phyloP scores from a whole-genome alignment of 176 grass and related monocot species.

The Cenchrus americanus region DNA sequence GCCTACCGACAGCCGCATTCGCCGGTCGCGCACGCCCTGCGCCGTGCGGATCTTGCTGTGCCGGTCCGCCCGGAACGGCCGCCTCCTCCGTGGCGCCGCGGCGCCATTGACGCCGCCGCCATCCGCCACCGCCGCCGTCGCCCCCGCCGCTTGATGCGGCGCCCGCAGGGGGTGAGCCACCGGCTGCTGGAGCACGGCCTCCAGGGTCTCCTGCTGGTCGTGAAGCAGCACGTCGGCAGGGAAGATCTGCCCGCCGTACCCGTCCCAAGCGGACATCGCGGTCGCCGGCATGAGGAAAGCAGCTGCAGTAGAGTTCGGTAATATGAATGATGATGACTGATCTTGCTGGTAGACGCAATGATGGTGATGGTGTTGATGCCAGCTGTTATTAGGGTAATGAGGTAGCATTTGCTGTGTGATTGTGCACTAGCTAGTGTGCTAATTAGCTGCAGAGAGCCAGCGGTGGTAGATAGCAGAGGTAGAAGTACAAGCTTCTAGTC shows the following conservation, averaged over 20 bases:
- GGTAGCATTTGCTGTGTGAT: not conserved
- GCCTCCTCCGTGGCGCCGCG: constrained; percentile 44
- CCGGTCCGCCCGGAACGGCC: constrained; percentile 60
- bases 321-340: not conserved
- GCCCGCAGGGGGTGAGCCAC: not conserved
- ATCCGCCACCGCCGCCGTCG: not conserved
- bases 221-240: constrained; percentile 40
- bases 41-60: constrained; percentile 97
- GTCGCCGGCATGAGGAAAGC: constrained; percentile 31
- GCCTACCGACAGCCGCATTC: constrained; percentile 85
- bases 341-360: constrained; percentile 39
- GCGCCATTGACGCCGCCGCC: not conserved
- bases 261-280: not conserved
- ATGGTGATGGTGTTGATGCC: constrained; percentile 1
- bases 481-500: not conserved
- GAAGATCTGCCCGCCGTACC: constrained; percentile 38
- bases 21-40: constrained; percentile 76
- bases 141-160: not conserved
- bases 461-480: not conserved
- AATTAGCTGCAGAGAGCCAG: not conserved
- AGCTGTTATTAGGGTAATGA: constrained; percentile 29
- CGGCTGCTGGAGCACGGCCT: constrained; percentile 50
- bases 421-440: not conserved
- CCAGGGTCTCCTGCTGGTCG: constrained; percentile 40
- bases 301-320: constrained; percentile 40